These are phyloP conservation scores for Aspergillus spinulosporus DNA, from an alignment of 2,329 filamentous ascomycete species.

Conservation along the genomic window DNA sequence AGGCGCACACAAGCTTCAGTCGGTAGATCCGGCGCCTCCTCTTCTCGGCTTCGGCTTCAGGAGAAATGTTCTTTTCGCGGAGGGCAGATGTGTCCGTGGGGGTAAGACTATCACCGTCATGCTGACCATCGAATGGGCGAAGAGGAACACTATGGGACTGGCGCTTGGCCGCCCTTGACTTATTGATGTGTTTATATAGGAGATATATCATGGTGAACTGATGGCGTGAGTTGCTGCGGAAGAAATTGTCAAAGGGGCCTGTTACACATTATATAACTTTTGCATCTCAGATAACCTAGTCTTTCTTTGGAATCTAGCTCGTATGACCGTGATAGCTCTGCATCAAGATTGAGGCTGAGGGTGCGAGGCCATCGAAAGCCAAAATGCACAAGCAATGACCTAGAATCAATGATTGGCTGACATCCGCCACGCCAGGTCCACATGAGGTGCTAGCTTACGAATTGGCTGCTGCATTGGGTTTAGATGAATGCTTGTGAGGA, in stretches of 20 bases:
- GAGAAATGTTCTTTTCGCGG: background rate
- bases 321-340: background rate
- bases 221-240: background rate
- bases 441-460: background rate
- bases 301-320: background rate
- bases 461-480: background rate
- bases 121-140: background rate
- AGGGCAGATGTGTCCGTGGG: background rate
- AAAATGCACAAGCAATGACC: background rate
- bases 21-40: slow-evolving; percentile 49
- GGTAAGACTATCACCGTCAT: background rate
- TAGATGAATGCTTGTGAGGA: background rate
- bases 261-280: no score
- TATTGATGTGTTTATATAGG: slow-evolving; percentile 10
- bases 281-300: background rate
- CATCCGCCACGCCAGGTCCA: background rate
- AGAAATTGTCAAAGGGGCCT: no score
- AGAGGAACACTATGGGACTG: background rate
- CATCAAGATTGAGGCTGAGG: background rate
- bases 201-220: slow-evolving; percentile 2
- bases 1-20: slow-evolving; percentile 60
- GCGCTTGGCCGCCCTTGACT: background rate
- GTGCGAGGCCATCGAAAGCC: background rate
- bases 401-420: background rate
- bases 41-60: slow-evolving; percentile 25